Conservation (phyloP, 73 alveolate species). For the Effrenium voratum region DNA sequence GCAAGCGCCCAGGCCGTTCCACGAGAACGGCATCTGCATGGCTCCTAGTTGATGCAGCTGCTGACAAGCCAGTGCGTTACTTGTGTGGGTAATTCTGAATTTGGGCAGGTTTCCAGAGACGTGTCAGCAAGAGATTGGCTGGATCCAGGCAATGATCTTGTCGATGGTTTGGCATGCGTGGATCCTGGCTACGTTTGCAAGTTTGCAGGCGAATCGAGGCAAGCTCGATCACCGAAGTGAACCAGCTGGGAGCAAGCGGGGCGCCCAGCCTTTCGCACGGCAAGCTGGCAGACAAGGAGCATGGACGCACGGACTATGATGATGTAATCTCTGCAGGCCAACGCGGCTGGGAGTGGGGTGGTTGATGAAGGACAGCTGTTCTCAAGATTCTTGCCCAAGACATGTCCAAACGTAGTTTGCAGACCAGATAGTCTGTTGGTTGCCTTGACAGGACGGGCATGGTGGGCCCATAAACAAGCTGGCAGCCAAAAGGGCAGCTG, state of each 20-base stretch:
- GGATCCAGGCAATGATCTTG: conserved; percentile 35
- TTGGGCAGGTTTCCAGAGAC: conserved; percentile 70
- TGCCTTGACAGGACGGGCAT: conserved; percentile 52
- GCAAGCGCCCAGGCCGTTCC: conserved; percentile 68
- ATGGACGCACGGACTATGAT: neutral
- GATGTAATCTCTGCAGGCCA: neutral
- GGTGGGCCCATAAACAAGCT: conserved; percentile 78
- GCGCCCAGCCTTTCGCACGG: neutral
- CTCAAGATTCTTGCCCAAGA: neutral
- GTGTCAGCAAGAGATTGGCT: conserved; percentile 78
- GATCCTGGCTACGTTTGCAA: neutral
- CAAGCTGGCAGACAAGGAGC: neutral
- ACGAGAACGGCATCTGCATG: conserved; percentile 43
- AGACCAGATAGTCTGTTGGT: neutral
- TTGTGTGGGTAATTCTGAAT: neutral
- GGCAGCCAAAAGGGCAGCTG: conserved; percentile 62
- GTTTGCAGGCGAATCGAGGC: conserved; percentile 14
- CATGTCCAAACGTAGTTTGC: neutral
- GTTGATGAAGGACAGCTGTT: conserved; percentile 62
- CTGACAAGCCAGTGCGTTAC: neutral
- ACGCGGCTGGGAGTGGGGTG: conserved; percentile 84
- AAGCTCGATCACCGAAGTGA: conserved; percentile 43
- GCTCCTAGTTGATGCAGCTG: neutral
- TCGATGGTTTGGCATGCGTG: neutral
- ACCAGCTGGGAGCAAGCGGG: conserved; percentile 74